Evolutionary conservation across 768 basidiomycete species (phyloP), one percentile per base, ranked within the genome.

Genomic region (Boletus subparvulus): DNA sequence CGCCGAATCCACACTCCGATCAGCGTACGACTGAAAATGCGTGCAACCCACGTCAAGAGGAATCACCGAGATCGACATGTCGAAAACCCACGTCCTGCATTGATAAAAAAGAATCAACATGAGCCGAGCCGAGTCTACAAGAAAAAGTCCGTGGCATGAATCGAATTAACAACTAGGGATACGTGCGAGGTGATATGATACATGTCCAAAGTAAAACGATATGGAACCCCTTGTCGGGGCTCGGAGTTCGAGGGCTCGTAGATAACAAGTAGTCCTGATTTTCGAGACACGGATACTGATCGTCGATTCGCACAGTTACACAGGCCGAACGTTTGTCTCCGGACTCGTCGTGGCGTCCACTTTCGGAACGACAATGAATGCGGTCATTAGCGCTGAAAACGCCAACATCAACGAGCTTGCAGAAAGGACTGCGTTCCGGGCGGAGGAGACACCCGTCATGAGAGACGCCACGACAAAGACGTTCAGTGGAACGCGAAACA

Each of bases 401-500:
- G 76, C 77, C 39, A 89, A 74, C 73, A 85, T 78, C 42, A 81
- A 35, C 12, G 85, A 75, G 59, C 85, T 78, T 3, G 80, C 85
- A 3, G 78, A 77, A 21, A 89, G 79, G 8, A 89, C 88, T 1
- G 77, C 74, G 37, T 78, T 73, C 9, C 87, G 80, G 16, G 87
- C 86, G 12, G 81, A 81, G 0, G 84, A 86, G 21, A 87, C 84
- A 3, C 87, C 88, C 3, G 83, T 87, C 62, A 89, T 69, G 30
- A 89, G 77, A 1, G 87, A 83, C 16, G 83, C 77, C 40, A 87
- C 84, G 33, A 90, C 88, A 58, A 90, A 89, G 6, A 86, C 61
- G 68, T 90, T 90, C 47, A 90, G 77, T 2, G 88, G 88, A 6
- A 90, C 86, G 9, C 88, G 82, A 74, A 89, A 88, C 7, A 90